Percentiles rank a stretch among this genome's conserved stretches.
phyloP scores from a whole-genome alignment of 179 eudicot genomes.

The Spergularia azorica region DNA sequence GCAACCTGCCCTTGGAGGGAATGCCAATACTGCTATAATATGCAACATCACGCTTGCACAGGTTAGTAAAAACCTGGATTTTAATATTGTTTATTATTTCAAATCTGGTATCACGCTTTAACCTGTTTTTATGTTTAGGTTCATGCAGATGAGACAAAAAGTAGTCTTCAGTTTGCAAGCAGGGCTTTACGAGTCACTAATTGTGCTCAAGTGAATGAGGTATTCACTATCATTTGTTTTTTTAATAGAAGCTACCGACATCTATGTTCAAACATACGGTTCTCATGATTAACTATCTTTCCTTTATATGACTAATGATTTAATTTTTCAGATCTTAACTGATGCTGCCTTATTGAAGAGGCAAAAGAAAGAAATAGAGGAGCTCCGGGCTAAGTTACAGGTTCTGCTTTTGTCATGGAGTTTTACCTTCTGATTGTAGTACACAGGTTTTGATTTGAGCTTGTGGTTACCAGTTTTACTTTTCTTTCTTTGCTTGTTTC shows the following conservation, averaged over 20 bases:
- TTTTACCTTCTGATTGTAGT: not conserved
- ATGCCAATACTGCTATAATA: slow-evolving; percentile 94
- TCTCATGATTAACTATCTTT: not conserved
- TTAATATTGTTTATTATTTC: not conserved
- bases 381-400: slow-evolving; percentile 91
- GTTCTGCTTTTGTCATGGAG: slow-evolving; percentile 33
- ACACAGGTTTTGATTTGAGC: not conserved
- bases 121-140: slow-evolving; percentile 48
- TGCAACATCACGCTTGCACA: slow-evolving; percentile 97
- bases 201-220: slow-evolving; percentile 97
- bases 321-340: slow-evolving; percentile 68
- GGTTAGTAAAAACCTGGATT: slow-evolving; percentile 40
- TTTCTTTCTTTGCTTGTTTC: slow-evolving; percentile 20
- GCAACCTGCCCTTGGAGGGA: slow-evolving; percentile 98
- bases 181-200: slow-evolving; percentile 96
- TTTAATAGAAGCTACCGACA: not conserved
- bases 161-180: slow-evolving; percentile 98
- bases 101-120: slow-evolving; percentile 9
- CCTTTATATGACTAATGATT: slow-evolving; percentile 13
- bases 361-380: slow-evolving; percentile 96
- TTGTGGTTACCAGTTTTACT: not conserved
- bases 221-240: slow-evolving; percentile 17
- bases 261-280: not conserved
- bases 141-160: slow-evolving; percentile 98
- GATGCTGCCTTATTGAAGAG: slow-evolving; percentile 98